Base-by-base conservation (phyloP, 371 early-diverging fungal genomes). In the Lichtheimia corymbifera region DNA sequence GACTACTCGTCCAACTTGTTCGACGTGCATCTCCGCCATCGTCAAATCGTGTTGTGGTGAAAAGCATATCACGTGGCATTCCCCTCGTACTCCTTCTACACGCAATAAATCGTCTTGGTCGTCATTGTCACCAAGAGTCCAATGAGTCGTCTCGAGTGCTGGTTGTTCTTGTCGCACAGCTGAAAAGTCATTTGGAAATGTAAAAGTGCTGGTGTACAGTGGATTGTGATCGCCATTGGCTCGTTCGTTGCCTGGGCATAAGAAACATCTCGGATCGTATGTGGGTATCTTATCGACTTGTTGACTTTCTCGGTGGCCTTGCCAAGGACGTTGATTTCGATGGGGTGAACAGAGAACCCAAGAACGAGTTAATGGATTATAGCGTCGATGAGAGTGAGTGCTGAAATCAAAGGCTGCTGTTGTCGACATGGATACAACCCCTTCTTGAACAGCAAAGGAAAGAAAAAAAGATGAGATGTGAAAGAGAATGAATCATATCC, bases 291-390 rank as follows among this genome's bases (percentile, higher is more conserved):
- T 61, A 14, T 78, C 80, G 27, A 59, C 54, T n/a, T 67, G 62
- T 14, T 76, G 64, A 2, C 77, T 67, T 62, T 88, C 88, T 55
- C 88, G 83, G 51, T 89, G 87, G 58, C 95, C 95, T 63, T 86
- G 88, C 97, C 97, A 97, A 13, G 97, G 97, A 44, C 97, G 84
- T 63, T 92, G 91, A 22, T 93, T 91, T 27, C 97, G 89, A 68
- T 97, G 97, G 13, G 97, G 97, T 9, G 96, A 96, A 71, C 94
- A 93, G 20, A 96, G 82, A 14, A 96, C 92, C 96, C 96, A 97
- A 0, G 91, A 80, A 53, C 85, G 79, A 2, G 90, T 90, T 57
- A 97, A 74, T 18, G 96, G 96, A 67, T 97, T 97, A 82, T 82
- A 92, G 5, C 97, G 88, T 35, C 91, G 83, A 69, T 95, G 96